Percentiles rank a stretch among this genome's conserved stretches.
phyloP scores from a whole-genome alignment of 2,329 filamentous ascomycete genomes.

The Bipolaris oryzae region DNA sequence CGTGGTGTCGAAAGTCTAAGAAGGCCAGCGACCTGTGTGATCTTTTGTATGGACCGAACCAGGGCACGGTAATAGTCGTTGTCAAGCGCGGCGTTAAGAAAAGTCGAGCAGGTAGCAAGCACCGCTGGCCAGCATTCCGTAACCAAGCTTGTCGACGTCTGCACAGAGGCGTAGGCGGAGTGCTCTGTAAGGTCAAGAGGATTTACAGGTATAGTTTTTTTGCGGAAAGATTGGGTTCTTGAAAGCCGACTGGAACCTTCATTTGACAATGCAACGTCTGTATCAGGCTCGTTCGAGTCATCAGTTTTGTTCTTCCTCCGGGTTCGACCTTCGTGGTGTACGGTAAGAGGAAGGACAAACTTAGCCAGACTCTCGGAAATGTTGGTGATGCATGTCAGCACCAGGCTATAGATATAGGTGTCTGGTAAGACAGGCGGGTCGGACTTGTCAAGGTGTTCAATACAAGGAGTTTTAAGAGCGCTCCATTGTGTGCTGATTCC shows the following conservation, averaged over 20 bases:
- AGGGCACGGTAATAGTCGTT: slow-evolving; percentile 92
- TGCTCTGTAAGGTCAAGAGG: slow-evolving; percentile 78
- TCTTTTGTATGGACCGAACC: slow-evolving; percentile 91
- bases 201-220: slow-evolving; percentile 80
- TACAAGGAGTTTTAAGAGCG: slow-evolving; percentile 80
- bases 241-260: slow-evolving; percentile 52
- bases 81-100: slow-evolving; percentile 88
- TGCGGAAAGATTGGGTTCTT: slow-evolving; percentile 71
- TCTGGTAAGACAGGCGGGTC: slow-evolving; percentile 84
- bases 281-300: slow-evolving; percentile 30
- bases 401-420: slow-evolving; percentile 90
- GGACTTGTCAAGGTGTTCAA: slow-evolving; percentile 92
- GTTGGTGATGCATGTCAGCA: slow-evolving; percentile 84
- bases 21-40: slow-evolving; percentile 91
- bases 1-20: slow-evolving; percentile 82
- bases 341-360: slow-evolving; percentile 88
- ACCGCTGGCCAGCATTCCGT: slow-evolving; percentile 96
- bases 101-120: slow-evolving; percentile 92
- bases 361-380: slow-evolving; percentile 92
- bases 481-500: slow-evolving; percentile 96
- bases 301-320: slow-evolving; percentile 52
- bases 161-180: slow-evolving; percentile 71
- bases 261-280: slow-evolving; percentile 33
- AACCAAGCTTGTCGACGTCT: slow-evolving; percentile 79
- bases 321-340: slow-evolving; percentile 69